Evolutionary conservation across 768 basidiomycete genomes (phyloP), one percentile per base, ranked within the genome.

Genomic region (Hygrocybe punicea): DNA sequence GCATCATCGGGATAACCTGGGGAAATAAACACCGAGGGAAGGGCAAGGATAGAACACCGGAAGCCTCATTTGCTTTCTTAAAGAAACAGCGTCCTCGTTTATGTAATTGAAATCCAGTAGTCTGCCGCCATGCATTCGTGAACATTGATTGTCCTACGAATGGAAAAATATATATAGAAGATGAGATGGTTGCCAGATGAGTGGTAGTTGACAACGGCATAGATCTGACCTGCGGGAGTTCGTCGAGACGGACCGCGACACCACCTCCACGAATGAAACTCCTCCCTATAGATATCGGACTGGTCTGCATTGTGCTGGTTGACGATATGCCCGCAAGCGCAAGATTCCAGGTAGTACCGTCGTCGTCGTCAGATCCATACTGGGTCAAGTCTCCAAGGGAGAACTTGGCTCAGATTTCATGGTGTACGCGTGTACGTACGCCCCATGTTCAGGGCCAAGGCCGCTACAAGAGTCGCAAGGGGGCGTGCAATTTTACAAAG

Each of bases 401-500:
- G 11, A 82, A 79, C 58, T 80, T 77, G 45, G 63, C 52, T 60
- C 73, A 76, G 53, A 71, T 73, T 42, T 80, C 77, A 64, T 85
- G 85, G 17, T 81, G 76, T 16, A 83, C 76, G 4, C 29, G n/a
- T n/a, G n/a, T 57, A 92, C 77, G 24, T 83, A 76, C 21, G 84
- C 73, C 54, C 76, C 77, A 13, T 73, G 71, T 25, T 84, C 79
- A 25, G 92, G 92, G 52, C 78, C 84, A 24, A 95, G 78, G 17
- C 88, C 86, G n/a, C 68, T 53, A 65, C 93, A 95, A n/a, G 76
- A 66, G 14, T 71, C 66, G 64, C 93, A 96, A 39, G 68, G 65
- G 2, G 92, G 14, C 93, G 82, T 5, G 93, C 89, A 55, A 93
- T 87, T 75, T 92, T 94, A 62, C n/a, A n/a, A n/a, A n/a, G n/a